These are phyloP conservation scores for Pleurotus eryngii DNA, from an alignment of 768 basidiomycete species.

Conservation along the genomic window DNA sequence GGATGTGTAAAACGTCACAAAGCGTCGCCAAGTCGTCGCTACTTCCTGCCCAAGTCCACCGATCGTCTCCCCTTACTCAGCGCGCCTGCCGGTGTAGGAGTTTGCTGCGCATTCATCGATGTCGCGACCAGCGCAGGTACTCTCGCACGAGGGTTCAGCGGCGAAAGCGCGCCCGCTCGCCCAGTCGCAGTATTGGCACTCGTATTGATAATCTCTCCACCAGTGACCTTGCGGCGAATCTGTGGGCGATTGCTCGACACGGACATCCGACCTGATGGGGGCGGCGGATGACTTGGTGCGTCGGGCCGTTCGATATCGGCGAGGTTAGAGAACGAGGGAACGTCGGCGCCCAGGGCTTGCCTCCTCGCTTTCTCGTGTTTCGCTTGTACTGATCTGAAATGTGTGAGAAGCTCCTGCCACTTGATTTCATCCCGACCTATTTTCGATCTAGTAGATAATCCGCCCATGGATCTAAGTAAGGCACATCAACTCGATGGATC, in stretches of 20 bases:
- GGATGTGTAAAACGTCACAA: background rate
- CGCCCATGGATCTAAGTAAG: slow-evolving; percentile 23
- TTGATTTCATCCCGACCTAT: slow-evolving; percentile 87
- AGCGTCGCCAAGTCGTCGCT: slow-evolving; percentile 4
- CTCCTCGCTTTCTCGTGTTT: slow-evolving; percentile 91
- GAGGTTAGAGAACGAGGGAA: slow-evolving; percentile 45
- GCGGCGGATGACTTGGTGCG: slow-evolving; percentile 16
- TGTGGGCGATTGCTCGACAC: slow-evolving; percentile 37
- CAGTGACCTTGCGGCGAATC: slow-evolving; percentile 62
- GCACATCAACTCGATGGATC: background rate
- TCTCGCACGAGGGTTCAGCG: slow-evolving; percentile 70
- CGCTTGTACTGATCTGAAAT: slow-evolving; percentile 87
- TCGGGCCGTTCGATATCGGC: slow-evolving; percentile 43
- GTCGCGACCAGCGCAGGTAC: slow-evolving; percentile 34
- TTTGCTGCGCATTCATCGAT: background rate
- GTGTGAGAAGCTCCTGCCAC: slow-evolving; percentile 90
- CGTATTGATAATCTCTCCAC: slow-evolving; percentile 35
- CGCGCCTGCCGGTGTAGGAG: background rate
- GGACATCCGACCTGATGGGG: slow-evolving; percentile 22
- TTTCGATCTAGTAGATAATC: slow-evolving; percentile 67
- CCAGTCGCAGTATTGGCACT: slow-evolving; percentile 20
- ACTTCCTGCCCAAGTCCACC: slow-evolving; percentile 17
- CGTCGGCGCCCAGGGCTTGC: slow-evolving; percentile 67
- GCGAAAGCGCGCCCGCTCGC: slow-evolving; percentile 56
- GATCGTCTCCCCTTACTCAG: slow-evolving; percentile 10